A percentile compares a stretch with the other conserved stretches of the same genome.
Evolutionary conservation across 1,284 basidiomycete genomes (phyloP).

Genomic region (Ustilago trichophora): DNA sequence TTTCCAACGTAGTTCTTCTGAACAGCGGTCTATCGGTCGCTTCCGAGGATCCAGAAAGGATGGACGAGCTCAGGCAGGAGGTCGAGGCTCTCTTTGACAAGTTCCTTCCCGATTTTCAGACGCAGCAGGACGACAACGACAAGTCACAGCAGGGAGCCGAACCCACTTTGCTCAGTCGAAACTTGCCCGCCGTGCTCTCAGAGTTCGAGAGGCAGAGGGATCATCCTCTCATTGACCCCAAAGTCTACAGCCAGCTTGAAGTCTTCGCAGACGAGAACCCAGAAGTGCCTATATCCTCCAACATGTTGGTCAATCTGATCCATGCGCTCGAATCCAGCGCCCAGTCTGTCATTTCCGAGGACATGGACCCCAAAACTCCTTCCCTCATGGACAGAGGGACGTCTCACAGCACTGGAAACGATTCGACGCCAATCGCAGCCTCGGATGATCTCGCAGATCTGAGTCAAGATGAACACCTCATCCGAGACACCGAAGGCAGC

Average conservation of each 20-base stretch:
- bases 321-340: conserved; percentile 37
- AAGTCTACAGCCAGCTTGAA: conserved; percentile 32
- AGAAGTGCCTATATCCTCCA: conserved; percentile 38
- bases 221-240: conserved; percentile 35
- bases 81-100: conserved; percentile 39
- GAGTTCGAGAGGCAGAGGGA: conserved; percentile 38
- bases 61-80: conserved; percentile 26
- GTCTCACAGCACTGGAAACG: conserved; percentile 33
- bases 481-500: conserved; percentile 27
- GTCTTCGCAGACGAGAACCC: conserved; percentile 35
- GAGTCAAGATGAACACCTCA: conserved; percentile 29
- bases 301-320: conserved; percentile 42
- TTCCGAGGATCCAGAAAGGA: conserved; percentile 25
- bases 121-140: conserved; percentile 15
- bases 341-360: conserved; percentile 21
- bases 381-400: conserved; percentile 19
- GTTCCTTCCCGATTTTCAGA: conserved; percentile 29
- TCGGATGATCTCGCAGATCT: conserved; percentile 25
- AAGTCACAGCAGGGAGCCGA: neutral
- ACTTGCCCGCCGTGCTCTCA: conserved; percentile 38
- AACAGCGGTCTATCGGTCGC: conserved; percentile 19
- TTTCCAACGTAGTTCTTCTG: conserved; percentile 17
- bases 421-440: conserved; percentile 23
- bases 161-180: conserved; percentile 36
- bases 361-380: conserved; percentile 13